Base-by-base conservation (phyloP, 129 eudicot genomes). In the Ambrosia trifida region DNA sequence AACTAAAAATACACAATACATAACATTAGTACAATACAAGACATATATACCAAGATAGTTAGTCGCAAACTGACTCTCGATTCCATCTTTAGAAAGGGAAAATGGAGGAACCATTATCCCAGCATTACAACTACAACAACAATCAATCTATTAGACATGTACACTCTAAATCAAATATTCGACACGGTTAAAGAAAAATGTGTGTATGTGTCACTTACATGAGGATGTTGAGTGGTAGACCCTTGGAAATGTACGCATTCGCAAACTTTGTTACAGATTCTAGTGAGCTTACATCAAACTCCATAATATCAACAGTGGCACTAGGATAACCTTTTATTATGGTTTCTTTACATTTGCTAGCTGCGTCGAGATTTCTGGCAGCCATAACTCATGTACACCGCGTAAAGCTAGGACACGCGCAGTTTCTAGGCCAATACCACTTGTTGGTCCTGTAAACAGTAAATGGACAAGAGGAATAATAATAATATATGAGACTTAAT, bases 341-440 rank as follows among this genome's bases (percentile, higher is more conserved):
- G 45, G 68, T 75, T 75, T 86, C 98, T 74, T 85, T 89, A n/a
- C 88, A 83, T 50, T 79, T 77, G 45, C 40, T 73, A 53, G 95
- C 94, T 35, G 88, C 73, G 18, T 79, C 86, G 36, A 76, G 69
- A 74, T 89, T 89, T 50, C 98, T 89, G 28, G 90, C 94, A 35
- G 98, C 98, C 96, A 92, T 92, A 45, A 92, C 75, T 43, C 95
- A 85, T 89, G 91, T 18, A 82, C 96, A 20, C 98, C 98, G 31
- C 76, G 81, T 79, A 75, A 60, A 20, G 89, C 98, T 53, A 92
- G 98, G 73, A 87, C 90, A 51, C 95, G 87, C 1, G 96, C 53
- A 2, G 95, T 89, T 75, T 89, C 98, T 61, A 78, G 66, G 36
- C 98, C 98, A 41, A 92, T 85, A 11, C 98, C 96, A 81, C 95